Percentiles rank a stretch among this genome's conserved stretches.
phyloP scores from a whole-genome alignment of 2,329 filamentous ascomycete genomes.

The Neofusicoccum laricinum region DNA sequence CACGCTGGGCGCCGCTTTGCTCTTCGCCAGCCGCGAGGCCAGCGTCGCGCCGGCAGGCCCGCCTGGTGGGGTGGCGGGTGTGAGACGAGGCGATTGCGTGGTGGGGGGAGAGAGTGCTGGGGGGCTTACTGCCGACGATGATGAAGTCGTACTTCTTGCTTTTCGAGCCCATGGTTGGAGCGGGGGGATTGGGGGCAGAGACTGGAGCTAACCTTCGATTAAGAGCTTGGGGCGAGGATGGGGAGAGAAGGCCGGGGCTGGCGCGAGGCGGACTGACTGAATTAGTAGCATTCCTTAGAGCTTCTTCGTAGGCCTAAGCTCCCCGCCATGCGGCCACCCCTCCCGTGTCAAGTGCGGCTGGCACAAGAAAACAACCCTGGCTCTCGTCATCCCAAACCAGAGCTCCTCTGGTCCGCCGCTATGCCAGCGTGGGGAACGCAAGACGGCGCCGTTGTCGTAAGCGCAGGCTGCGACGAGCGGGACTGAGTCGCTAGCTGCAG shows the following conservation, averaged over 20 bases:
- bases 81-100: not conserved
- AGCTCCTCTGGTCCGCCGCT: not conserved
- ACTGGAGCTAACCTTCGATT: not conserved
- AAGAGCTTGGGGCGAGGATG: not conserved
- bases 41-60: conserved; percentile 60
- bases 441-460: not conserved
- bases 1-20: conserved; percentile 49
- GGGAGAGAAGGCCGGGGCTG: not conserved
- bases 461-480: not conserved
- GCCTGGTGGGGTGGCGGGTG: conserved; percentile 33
- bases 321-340: not conserved
- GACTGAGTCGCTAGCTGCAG: not conserved
- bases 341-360: not conserved
- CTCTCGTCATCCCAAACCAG: not conserved
- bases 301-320: not conserved
- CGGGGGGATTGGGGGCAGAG: no score
- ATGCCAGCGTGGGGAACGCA: not conserved
- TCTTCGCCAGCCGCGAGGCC: conserved; percentile 51
- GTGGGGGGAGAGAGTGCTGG: not conserved
- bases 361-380: not conserved
- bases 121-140: conserved; percentile 39
- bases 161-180: not conserved
- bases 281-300: not conserved
- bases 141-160: conserved; percentile 34
- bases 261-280: not conserved